Evolutionary conservation across 768 basidiomycete genomes (phyloP).

Genomic region (Phaeolepiota aurea): DNA sequence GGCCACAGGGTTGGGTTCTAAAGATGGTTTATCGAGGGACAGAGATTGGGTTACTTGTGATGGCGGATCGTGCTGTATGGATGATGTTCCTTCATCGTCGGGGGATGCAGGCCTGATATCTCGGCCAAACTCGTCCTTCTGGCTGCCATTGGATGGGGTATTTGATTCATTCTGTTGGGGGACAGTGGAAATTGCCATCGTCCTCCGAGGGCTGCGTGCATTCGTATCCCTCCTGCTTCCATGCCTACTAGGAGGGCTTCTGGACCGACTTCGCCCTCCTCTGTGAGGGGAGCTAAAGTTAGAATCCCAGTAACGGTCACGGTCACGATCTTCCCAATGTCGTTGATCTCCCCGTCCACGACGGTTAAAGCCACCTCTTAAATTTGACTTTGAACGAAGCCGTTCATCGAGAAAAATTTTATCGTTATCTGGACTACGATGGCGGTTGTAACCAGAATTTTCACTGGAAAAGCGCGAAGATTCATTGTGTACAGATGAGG

Average conservation of each 20-base stretch:
- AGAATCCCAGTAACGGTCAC: conserved; percentile 43
- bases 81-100: conserved; percentile 19
- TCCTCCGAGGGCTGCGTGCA: conserved; percentile 50
- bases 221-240: conserved; percentile 40
- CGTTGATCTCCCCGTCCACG: conserved; percentile 48
- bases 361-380: conserved; percentile 46
- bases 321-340: conserved; percentile 56
- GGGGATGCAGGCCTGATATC: conserved; percentile 60
- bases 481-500: conserved; percentile 34
- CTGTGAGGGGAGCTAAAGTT: conserved; percentile 29
- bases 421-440: conserved; percentile 41
- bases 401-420: conserved; percentile 47
- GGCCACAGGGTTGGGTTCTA: conserved; percentile 33
- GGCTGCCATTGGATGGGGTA: conserved; percentile 20
- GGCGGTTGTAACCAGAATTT: conserved; percentile 37
- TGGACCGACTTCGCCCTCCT: conserved; percentile 58
- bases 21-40: conserved; percentile 22
- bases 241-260: conserved; percentile 62
- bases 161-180: conserved; percentile 17
- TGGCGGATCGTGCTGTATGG: conserved; percentile 14
- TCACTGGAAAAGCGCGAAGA: conserved; percentile 26
- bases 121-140: conserved; percentile 82
- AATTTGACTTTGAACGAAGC: conserved; percentile 40
- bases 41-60: conserved; percentile 11
- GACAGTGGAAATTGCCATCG: conserved; percentile 21